Evolutionary conservation across 164 flowering plant species (phyloP), one percentile per base, ranked within the genome.

Genomic region (Macadamia tetraphylla): DNA sequence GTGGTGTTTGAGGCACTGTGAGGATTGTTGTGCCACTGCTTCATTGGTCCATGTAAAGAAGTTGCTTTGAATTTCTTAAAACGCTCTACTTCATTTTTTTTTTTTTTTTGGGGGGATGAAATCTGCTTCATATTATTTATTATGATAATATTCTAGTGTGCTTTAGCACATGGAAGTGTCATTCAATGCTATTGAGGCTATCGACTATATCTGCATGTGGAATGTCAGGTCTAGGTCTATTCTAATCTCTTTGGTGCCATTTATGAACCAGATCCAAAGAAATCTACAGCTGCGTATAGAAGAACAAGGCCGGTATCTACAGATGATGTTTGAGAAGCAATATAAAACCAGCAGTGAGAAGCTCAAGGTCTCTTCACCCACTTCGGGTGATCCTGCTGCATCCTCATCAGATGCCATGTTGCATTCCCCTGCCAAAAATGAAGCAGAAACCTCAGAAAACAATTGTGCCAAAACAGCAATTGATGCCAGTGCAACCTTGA

Each of bases 301-400:
- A 82, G 98, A 92, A 77, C 96, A 92, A 74, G 96, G 94, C 60
- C 85, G 80, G 70, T 75, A 73, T 73, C 92, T 92, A 62, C 97
- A 92, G 65, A 85, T 82, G 91, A 94, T 94, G 97, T 86, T 94
- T 73, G 98, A 94, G 81, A 86, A 88, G 80, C 98, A 94, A 72
- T 73, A 79, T 78, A 87, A 89, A 73, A 71, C 86, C 1, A 81
- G 85, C 44, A 58, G 35, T 17, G 84, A 86, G 72, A 77, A 73
- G 77, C 75, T 68, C 69, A 87, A 83, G 75, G 74, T 73, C 15
- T 64, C 83, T n/a, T 73, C 83, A 6, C 77, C 85, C 9, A 42
- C 70, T 53, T 17, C 43, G 40, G 84, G 78, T 40, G 80, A 73
- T 12, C 77, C 79, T 42, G 60, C 83, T 56, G 67, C 64, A 43